Conservation (phyloP, 192 early-diverging fungal species). For the Chytriomyces sp. region DNA sequence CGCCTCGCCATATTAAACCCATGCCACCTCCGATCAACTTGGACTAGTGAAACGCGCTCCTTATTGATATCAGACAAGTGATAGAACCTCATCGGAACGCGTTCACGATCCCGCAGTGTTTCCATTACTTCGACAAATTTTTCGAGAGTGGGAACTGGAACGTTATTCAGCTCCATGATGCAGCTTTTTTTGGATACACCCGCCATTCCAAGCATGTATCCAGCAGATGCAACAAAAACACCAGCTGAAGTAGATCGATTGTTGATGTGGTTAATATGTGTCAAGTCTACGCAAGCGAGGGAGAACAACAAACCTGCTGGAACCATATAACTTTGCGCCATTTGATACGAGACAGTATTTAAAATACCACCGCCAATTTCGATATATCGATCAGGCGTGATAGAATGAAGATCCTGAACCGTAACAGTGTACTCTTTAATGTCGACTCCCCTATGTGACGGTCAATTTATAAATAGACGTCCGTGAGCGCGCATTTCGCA, state of each 20-base stretch:
- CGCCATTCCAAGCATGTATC: slow-evolving; percentile 53
- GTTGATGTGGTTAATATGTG: too few species aligned
- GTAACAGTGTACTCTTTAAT: slow-evolving; percentile 45
- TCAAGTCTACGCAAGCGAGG: too few species aligned
- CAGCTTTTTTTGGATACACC: slow-evolving; percentile 44
- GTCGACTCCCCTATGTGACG: slow-evolving; percentile 62
- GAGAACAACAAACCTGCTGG: slow-evolving; percentile 33
- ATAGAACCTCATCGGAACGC: slow-evolving; percentile 46
- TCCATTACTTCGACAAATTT: slow-evolving; percentile 74
- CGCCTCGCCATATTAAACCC: slow-evolving; percentile 57
- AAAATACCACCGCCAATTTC: slow-evolving; percentile 81
- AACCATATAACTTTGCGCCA: slow-evolving; percentile 50
- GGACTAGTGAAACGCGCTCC: slow-evolving; percentile 44
- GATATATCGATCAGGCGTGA: slow-evolving; percentile 80
- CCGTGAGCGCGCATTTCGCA: too few species aligned
- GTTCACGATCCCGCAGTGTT: slow-evolving; percentile 40
- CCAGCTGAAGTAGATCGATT: slow-evolving; percentile 15
- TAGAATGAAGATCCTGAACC: slow-evolving; percentile 49
- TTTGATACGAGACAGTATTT: slow-evolving; percentile 57
- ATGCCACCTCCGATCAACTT: slow-evolving; percentile 52
- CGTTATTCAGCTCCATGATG: slow-evolving; percentile 47
- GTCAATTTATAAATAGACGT: too few species aligned
- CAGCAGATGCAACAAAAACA: slow-evolving; percentile 46
- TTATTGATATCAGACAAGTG: slow-evolving; percentile 50
- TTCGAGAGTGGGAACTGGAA: slow-evolving; percentile 72